Conservation (phyloP, 257 asterid species). For the Fraxinus quadrangulata region DNA sequence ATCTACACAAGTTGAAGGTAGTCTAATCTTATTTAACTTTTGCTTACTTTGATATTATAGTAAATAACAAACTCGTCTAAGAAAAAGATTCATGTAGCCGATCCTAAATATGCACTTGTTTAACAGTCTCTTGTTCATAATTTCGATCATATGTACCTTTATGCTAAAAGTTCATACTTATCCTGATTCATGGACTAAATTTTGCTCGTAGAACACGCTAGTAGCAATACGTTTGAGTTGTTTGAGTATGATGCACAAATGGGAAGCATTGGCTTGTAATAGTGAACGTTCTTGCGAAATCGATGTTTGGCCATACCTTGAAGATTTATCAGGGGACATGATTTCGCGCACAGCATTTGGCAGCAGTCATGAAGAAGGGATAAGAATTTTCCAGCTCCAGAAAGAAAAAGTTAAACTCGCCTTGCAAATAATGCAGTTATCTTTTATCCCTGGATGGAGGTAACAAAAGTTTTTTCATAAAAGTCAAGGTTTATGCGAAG, state of each 20-base stretch:
- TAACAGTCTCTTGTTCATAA: too few relatives aligned
- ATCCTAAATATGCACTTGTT: too few relatives aligned
- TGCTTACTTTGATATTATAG: not conserved
- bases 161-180: not conserved
- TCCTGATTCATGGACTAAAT: not conserved
- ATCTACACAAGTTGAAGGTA: slow-evolving; percentile 35
- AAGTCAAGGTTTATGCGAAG: not conserved
- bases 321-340: slow-evolving; percentile 34
- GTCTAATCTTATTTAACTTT: not conserved
- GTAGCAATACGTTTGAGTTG: slow-evolving; percentile 31
- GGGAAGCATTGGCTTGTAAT: slow-evolving; percentile 26
- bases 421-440: slow-evolving; percentile 5
- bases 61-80: too few relatives aligned
- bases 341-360: slow-evolving; percentile 43
- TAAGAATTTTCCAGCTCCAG: slow-evolving; percentile 33
- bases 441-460: slow-evolving; percentile 43
- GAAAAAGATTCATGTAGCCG: not conserved
- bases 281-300: slow-evolving; percentile 21
- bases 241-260: slow-evolving; percentile 30
- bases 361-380: slow-evolving; percentile 36
- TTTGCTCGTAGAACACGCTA: slow-evolving; percentile 28
- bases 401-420: slow-evolving; percentile 21
- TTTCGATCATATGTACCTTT: not conserved
- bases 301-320: slow-evolving; percentile 41
- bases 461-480: not conserved